These are phyloP conservation scores for Fusarium clavum DNA, from an alignment of 2,329 filamentous ascomycete genomes.

Conservation along the genomic window DNA sequence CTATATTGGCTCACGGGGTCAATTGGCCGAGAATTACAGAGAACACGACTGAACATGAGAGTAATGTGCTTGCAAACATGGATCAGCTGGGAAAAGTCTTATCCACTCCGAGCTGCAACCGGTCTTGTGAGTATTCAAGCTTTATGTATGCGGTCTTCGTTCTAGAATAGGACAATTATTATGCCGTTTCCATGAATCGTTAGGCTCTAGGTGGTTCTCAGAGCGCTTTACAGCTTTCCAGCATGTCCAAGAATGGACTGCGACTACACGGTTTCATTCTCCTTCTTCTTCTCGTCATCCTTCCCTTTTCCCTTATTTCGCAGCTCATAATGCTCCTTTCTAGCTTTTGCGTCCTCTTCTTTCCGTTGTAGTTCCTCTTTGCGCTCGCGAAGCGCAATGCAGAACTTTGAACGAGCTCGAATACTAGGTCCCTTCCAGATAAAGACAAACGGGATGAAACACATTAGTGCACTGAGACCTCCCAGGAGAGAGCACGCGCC, in stretches of 20 bases:
- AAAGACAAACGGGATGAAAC: conserved; percentile 63
- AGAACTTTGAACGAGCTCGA: conserved; percentile 69
- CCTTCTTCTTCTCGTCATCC: conserved; percentile 12
- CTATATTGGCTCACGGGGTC: background rate
- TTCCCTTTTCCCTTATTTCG: conserved; percentile 37
- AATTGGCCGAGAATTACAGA: background rate
- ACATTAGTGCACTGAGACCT: conserved; percentile 63
- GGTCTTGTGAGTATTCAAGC: conserved; percentile 4
- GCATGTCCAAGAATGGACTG: background rate
- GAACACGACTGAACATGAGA: background rate
- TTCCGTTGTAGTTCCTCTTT: conserved; percentile 60
- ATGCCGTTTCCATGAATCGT: background rate
- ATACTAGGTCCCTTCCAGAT: conserved; percentile 67
- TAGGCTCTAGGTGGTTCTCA: background rate
- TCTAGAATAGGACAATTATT: background rate
- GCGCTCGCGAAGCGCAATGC: conserved; percentile 66
- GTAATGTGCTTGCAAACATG: background rate
- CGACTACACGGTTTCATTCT: conserved; percentile 24
- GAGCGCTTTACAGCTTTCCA: background rate
- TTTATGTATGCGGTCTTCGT: conserved; percentile 12
- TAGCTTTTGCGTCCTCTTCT: conserved; percentile 52
- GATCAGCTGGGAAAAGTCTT: background rate
- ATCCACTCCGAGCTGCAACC: conserved; percentile 13
- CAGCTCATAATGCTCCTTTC: conserved; percentile 42
- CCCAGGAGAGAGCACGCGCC: conserved; percentile 66